Evolutionary conservation across 495 filamentous ascomycete genomes (phyloP).

Genomic region (Aspergillus haitiensis): DNA sequence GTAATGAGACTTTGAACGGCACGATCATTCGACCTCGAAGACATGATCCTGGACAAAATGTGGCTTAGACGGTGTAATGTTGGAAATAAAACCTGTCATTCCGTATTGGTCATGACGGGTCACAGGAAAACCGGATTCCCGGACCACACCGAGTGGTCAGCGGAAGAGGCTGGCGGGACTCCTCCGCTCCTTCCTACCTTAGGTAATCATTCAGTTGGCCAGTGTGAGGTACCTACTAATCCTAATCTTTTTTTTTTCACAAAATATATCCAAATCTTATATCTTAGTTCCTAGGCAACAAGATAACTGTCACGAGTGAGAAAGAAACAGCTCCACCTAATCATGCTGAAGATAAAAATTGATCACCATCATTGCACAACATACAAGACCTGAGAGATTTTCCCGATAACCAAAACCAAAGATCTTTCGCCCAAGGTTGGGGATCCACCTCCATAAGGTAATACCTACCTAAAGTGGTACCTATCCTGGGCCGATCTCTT

Average conservation of each 20-base stretch:
- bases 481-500: slow-evolving; percentile 1
- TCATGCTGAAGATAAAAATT: background rate
- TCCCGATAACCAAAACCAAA: background rate
- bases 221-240: no score
- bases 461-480: background rate
- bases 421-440: background rate
- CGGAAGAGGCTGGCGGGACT: slow-evolving; percentile 43
- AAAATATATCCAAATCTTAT: no score
- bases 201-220: background rate
- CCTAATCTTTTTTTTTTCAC: no score
- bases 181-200: slow-evolving; percentile 27
- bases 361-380: background rate
- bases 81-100: background rate
- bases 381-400: background rate
- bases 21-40: background rate
- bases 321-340: background rate
- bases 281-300: no score
- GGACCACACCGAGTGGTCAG: slow-evolving; percentile 27
- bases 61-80: background rate
- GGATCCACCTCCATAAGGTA: background rate
- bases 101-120: slow-evolving; percentile 16
- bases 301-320: background rate
- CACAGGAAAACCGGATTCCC: slow-evolving; percentile 18
- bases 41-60: background rate
- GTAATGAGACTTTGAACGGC: background rate